Percentiles rank a stretch among this genome's conserved stretches.
These are phyloP conservation scores for Herpetospermum pedunculosum DNA, from an alignment of 306 rosid species.

Conservation along the genomic window DNA sequence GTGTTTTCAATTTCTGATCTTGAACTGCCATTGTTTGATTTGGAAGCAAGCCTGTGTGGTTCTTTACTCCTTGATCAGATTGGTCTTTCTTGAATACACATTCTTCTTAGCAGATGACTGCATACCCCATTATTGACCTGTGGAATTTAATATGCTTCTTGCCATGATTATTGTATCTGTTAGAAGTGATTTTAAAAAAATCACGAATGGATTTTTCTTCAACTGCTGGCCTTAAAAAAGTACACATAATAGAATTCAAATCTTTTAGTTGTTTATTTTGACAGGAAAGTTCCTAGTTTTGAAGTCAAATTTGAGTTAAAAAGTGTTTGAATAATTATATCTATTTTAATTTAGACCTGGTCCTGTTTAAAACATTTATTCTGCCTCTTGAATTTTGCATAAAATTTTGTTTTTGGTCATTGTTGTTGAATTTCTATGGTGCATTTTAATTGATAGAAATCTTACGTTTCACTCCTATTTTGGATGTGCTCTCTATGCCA, in stretches of 20 bases:
- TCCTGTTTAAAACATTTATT: neutral
- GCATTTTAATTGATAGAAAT: neutral
- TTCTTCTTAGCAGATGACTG: neutral
- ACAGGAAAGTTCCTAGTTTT: neutral
- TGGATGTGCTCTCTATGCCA: neutral
- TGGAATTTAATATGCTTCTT: neutral
- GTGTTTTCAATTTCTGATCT: neutral
- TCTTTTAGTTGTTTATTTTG: neutral
- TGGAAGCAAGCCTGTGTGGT: neutral
- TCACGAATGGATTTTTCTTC: neutral
- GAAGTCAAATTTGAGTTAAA: conserved; percentile 2
- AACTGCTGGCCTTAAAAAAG: neutral
- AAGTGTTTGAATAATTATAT: neutral
- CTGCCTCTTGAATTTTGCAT: neutral
- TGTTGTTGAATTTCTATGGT: neutral
- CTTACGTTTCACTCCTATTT: neutral
- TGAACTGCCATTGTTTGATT: neutral
- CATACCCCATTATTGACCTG: neutral
- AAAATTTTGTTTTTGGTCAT: neutral
- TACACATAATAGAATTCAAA: neutral
- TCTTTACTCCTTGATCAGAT: neutral
- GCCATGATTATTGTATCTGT: neutral
- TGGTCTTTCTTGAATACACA: neutral
- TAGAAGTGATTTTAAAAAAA: neutral
- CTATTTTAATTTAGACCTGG: neutral